Evolutionary conservation across 805 yeast species (phyloP).

Genomic region (Huiozyma naganishii): DNA sequence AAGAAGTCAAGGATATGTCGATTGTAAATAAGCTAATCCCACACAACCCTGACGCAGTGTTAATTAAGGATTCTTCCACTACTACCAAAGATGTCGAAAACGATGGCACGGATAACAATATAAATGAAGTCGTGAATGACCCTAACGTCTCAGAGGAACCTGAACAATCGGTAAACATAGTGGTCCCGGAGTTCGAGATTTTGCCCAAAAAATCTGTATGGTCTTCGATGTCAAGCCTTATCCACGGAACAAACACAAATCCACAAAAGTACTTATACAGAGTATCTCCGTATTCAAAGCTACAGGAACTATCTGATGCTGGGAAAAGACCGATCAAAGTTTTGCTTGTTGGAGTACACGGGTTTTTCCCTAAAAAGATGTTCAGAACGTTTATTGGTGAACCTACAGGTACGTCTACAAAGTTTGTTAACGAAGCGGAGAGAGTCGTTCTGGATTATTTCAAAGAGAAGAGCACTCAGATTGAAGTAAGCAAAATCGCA

Average conservation of each 20-base stretch:
- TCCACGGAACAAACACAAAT: constrained; percentile 10
- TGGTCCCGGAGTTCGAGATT: constrained; percentile 24
- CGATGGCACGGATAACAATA: not conserved
- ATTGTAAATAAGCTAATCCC: constrained; percentile 14
- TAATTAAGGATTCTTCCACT: constrained; percentile 8
- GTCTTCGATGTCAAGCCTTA: constrained; percentile 12
- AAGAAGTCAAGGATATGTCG: not conserved
- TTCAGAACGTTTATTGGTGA: constrained; percentile 83
- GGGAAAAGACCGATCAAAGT: constrained; percentile 39
- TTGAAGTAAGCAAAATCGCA: constrained; percentile 79
- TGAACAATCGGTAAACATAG: constrained; percentile 17
- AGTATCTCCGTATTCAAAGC: constrained; percentile 10
- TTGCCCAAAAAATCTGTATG: constrained; percentile 20
- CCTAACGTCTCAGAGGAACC: not conserved
- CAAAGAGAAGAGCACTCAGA: constrained; percentile 27
- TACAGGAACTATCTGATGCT: constrained; percentile 12
- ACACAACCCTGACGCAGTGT: constrained; percentile 12
- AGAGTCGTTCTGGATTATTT: constrained; percentile 63
- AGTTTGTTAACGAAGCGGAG: constrained; percentile 87
- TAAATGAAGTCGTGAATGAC: not conserved
- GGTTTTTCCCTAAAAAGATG: constrained; percentile 85
- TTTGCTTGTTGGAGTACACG: constrained; percentile 87
- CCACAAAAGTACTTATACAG: constrained; percentile 10
- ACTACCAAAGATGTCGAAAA: not conserved
- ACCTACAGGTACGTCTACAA: constrained; percentile 91